Percentiles rank a stretch among this genome's conserved stretches.
Evolutionary conservation across 106 monocot genomes (phyloP).

Genomic region (Dendrobium officinale): DNA sequence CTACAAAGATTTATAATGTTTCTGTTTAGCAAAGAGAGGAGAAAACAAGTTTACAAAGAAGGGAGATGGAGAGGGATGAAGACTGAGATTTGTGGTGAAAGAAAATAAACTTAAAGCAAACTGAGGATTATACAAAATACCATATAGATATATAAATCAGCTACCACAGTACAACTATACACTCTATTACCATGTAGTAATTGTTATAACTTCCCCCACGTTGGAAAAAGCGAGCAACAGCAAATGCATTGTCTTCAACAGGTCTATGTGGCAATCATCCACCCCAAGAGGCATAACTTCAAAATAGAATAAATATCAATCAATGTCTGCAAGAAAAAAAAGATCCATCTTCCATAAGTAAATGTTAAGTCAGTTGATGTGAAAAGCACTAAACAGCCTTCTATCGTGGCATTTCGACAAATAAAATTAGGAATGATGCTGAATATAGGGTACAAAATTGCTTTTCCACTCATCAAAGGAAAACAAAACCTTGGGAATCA

Average conservation of each 20-base stretch:
- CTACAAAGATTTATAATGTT: neutral
- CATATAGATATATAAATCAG: neutral
- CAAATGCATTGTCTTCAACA: conserved; percentile 94
- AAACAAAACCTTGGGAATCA: neutral
- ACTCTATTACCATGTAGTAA: conserved; percentile 81
- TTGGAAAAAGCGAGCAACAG: conserved; percentile 91
- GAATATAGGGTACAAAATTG: neutral
- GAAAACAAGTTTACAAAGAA: neutral
- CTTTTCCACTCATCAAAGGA: neutral
- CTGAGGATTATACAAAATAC: neutral
- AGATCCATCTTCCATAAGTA: neutral
- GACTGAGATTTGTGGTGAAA: neutral
- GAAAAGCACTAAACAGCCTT: neutral
- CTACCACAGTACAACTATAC: neutral
- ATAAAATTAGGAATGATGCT: neutral
- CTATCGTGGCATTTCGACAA: neutral
- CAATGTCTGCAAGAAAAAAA: neutral
- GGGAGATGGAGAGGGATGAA: neutral
- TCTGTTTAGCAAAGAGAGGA: neutral
- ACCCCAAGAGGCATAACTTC: conserved; percentile 85
- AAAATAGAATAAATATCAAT: conserved; percentile 8
- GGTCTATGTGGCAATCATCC: conserved; percentile 73
- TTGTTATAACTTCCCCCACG: conserved; percentile 89
- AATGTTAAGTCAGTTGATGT: neutral
- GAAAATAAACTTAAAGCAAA: neutral